Conservation (phyloP, 1,284 basidiomycete species). For the Ustanciosporium gigantosporum region DNA sequence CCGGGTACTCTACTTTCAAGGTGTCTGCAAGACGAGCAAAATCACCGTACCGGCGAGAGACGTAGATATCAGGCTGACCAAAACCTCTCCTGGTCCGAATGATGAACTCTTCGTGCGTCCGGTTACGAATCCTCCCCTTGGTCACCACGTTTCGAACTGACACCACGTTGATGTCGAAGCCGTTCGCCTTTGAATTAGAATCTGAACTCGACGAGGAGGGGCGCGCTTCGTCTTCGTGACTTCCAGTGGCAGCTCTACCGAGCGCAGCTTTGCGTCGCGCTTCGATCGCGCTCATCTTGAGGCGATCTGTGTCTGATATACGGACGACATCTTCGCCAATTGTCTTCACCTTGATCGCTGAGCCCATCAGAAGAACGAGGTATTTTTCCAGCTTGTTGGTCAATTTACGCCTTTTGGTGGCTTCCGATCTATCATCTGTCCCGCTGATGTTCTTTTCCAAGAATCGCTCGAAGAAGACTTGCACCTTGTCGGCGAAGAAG, state of each 20-base stretch:
- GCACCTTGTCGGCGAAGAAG: slow-evolving; percentile 59
- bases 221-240: neutral
- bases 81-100: slow-evolving; percentile 75
- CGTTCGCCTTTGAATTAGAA: neutral
- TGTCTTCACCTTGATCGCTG: slow-evolving; percentile 46
- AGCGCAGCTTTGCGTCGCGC: slow-evolving; percentile 39
- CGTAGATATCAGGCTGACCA: slow-evolving; percentile 76
- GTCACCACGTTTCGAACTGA: slow-evolving; percentile 47
- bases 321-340: slow-evolving; percentile 53
- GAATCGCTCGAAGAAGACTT: slow-evolving; percentile 57
- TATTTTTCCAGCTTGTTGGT: slow-evolving; percentile 45
- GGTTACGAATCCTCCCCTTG: slow-evolving; percentile 48
- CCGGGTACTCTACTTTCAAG: slow-evolving; percentile 47
- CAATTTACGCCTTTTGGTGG: slow-evolving; percentile 42
- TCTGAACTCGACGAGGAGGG: neutral
- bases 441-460: slow-evolving; percentile 53
- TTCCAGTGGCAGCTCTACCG: slow-evolving; percentile 18
- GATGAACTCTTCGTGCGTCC: slow-evolving; percentile 74
- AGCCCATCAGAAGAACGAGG: slow-evolving; percentile 48
- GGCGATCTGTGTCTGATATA: slow-evolving; percentile 48
- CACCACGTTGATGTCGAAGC: slow-evolving; percentile 56
- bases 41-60: slow-evolving; percentile 91
- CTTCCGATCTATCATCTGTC: slow-evolving; percentile 45
- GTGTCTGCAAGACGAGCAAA: slow-evolving; percentile 67
- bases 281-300: slow-evolving; percentile 43